Base-by-base conservation (phyloP, 768 basidiomycete genomes). In the Kwoniella mangroviensis region DNA sequence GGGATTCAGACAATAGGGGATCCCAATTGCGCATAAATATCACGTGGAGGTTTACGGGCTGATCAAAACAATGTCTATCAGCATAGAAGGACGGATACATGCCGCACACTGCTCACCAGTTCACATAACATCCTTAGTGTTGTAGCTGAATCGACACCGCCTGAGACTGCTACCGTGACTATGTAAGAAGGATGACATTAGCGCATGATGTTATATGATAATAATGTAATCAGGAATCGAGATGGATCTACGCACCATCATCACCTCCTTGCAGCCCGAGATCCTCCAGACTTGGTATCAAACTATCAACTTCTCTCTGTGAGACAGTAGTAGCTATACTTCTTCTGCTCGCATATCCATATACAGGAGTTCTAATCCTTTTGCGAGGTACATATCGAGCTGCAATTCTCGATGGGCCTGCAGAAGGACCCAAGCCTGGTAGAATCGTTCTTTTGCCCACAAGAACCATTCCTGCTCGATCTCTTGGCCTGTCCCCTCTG, bases 11-110 rank as follows among this genome's bases (percentile, higher is more conserved):
- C 10, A 76, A 66, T 4, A 75, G 68, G 1, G 78, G 71, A 51
- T 81, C 79, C 95, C 95, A 98, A 69, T 98, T 98, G 22, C 93
- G 88, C 95, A 98, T 98, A 82, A 90, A 98, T 0, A 97, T 87
- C 4, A 93, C 93, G 51, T 91, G 91, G 1, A 96, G 86, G 77
- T 94, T 89, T 73, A 89, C 91, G 70, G 91, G 90, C 91, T 93
- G 70, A 4, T 7, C 52, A 2, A 42, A 9, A 40, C 3, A 34
- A 45, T 22, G 17, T 59, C 58, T 22, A 41, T 59, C 55, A n/a
- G 24, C 17, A 17, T 34, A 19, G 19, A n/a, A 43, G 24, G 19
- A 11, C 19, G 60, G 2, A 42, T n/a, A 61, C 4, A 12, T 42
- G 11, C 12, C 22, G 6, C 3, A 81, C 12, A 55, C 24, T n/a